Percentiles rank a stretch among this genome's conserved stretches.
Evolutionary conservation across 192 early-diverging fungal species (phyloP).

Genomic region (Gryganskiella cystojenkinii): DNA sequence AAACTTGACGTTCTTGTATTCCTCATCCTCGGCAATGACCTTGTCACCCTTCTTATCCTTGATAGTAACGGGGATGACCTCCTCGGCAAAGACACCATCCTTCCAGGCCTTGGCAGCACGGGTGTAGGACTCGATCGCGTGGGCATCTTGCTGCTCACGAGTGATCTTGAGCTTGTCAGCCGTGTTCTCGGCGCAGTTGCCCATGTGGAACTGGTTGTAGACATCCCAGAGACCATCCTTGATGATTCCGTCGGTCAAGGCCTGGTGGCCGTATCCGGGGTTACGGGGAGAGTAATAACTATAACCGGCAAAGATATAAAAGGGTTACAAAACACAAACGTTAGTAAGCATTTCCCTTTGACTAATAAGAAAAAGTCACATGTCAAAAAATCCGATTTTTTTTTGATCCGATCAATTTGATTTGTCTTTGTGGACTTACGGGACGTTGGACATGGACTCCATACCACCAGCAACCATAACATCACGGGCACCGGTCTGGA

Average conservation of each 20-base stretch:
- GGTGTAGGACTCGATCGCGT: slow-evolving; percentile 86
- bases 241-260: slow-evolving; percentile 86
- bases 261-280: slow-evolving; percentile 83
- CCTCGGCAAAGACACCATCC: slow-evolving; percentile 81
- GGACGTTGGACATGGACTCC: slow-evolving; percentile 97
- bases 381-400: too few species aligned
- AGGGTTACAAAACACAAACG: not conserved
- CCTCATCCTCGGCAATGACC: slow-evolving; percentile 87
- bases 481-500: slow-evolving; percentile 80
- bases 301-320: slow-evolving; percentile 22
- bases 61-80: slow-evolving; percentile 88
- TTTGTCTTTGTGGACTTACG: slow-evolving; percentile 72
- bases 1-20: slow-evolving; percentile 93
- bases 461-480: slow-evolving; percentile 95
- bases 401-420: too few species aligned
- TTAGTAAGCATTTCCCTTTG: slow-evolving; percentile 1
- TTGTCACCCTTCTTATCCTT: slow-evolving; percentile 86
- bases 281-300: slow-evolving; percentile 72
- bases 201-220: slow-evolving; percentile 90
- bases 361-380: slow-evolving; percentile 24
- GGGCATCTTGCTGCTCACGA: slow-evolving; percentile 90
- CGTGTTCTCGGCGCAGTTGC: slow-evolving; percentile 87
- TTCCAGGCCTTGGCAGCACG: slow-evolving; percentile 92
- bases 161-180: slow-evolving; percentile 88
- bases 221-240: slow-evolving; percentile 97